Base-by-base conservation (phyloP, 768 basidiomycete genomes). In the Mycena albidolilacea region DNA sequence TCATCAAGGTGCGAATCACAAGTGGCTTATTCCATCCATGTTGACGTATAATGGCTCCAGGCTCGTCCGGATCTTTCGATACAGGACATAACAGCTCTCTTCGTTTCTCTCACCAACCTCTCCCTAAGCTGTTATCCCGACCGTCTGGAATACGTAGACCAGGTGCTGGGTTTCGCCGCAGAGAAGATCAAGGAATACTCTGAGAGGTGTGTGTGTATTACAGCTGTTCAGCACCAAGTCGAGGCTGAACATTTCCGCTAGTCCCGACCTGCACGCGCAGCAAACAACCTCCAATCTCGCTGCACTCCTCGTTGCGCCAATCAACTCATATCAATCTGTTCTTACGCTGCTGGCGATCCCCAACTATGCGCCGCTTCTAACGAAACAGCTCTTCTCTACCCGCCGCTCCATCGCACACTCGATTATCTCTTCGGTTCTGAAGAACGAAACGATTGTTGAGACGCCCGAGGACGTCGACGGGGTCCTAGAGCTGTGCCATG, bases 111-210 rank as follows among this genome's bases (percentile, higher is more conserved):
- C 48, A 95, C 96, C 41, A 99, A 99, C 81, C 89, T 99, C 12
- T 97, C 96, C 0, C 85, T 99, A 35, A 97, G 95, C 81, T 99
- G 97, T 82, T 99, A 99, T 81, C 98, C 98, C 2, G 97, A 99
- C 79, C 88, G 95, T 75, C 88, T 99, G 62, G 97, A 98, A 85
- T 99, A 99, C 78, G 96, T 99, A 48, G 97, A 99, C 77, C 97
- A 98, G 82, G 92, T 99, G 19, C 87, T 99, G 67, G 92, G 91
- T 7, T 99, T 97, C 79, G 95, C 96, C 1, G 91, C 91, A 6
- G 88, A 90, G 30, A 98, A 98, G 81, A 90, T 96, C 71, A 90
- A 92, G 75, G 96, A 97, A 77, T 97, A 91, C 80, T 83, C 86
- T 8, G 94, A 96, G 19, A 96, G 90, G 96, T 94, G 70, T 10